phyloP scores from a whole-genome alignment of 257 asterid species.

The Forsythia viridissima region DNA sequence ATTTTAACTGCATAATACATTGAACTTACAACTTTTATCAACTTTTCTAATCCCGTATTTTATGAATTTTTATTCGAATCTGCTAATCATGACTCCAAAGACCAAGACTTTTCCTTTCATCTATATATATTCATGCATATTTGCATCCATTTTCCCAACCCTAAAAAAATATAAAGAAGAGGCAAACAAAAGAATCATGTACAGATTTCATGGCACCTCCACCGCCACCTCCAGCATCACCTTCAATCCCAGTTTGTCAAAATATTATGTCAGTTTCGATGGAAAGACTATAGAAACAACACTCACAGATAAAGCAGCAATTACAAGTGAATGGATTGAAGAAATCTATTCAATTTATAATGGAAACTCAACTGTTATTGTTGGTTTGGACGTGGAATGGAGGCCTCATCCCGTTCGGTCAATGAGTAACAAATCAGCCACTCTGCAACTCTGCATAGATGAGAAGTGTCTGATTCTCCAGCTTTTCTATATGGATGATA shows the following conservation, averaged over 20 bases:
- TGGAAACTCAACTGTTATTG: slow-evolving; percentile 32
- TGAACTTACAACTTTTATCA: no score
- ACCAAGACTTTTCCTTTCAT: no score
- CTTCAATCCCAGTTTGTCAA: slow-evolving; percentile 31
- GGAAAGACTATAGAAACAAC: slow-evolving; percentile 62
- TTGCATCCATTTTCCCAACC: no score
- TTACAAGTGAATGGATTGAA: slow-evolving; percentile 45
- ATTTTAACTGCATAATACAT: no score
- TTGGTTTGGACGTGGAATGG: slow-evolving; percentile 77
- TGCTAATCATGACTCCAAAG: no score
- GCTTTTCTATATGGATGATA: slow-evolving; percentile 56
- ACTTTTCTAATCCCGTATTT: no score
- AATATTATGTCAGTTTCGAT: slow-evolving; percentile 38
- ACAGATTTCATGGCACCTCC: not conserved
- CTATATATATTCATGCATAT: no score
- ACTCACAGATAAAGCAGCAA: slow-evolving; percentile 45
- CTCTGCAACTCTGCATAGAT: slow-evolving; percentile 60
- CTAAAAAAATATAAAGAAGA: no score
- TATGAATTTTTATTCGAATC: no score
- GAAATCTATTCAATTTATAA: slow-evolving; percentile 34
- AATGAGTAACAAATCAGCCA: slow-evolving; percentile 66
- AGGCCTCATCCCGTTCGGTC: slow-evolving; percentile 32
- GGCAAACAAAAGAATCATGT: not conserved
- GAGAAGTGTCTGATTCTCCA: slow-evolving; percentile 59
- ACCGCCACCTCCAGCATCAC: slow-evolving; percentile 2